Conservation (phyloP, 2,329 filamentous ascomycete genomes). For the Aspergillus candidus region DNA sequence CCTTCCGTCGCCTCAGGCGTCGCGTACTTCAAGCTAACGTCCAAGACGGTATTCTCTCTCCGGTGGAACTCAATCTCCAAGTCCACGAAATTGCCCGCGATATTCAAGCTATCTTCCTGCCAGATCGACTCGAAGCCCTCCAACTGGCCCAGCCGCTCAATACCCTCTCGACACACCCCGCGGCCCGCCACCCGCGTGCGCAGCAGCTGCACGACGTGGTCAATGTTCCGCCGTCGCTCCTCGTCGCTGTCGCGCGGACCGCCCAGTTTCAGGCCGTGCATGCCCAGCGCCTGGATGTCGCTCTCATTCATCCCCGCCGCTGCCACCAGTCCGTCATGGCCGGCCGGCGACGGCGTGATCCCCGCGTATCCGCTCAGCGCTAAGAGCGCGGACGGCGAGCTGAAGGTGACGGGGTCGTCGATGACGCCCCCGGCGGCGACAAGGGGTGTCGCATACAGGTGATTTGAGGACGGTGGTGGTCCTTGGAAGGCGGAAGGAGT, state of each 20-base stretch:
- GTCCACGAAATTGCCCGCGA: slow-evolving; percentile 43
- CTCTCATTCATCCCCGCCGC: slow-evolving; percentile 31
- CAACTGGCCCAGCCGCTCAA: slow-evolving; percentile 38
- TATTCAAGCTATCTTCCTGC: slow-evolving; percentile 42
- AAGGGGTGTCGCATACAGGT: slow-evolving; percentile 41
- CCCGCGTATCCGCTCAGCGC: slow-evolving; percentile 39
- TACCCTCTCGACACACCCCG: slow-evolving; percentile 39
- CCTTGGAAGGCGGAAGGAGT: slow-evolving; percentile 37
- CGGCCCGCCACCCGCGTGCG: slow-evolving; percentile 37
- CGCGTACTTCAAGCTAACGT: slow-evolving; percentile 40
- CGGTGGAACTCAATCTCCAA: slow-evolving; percentile 42
- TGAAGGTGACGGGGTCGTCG: slow-evolving; percentile 40
- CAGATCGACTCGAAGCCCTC: slow-evolving; percentile 43
- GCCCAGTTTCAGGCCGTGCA: slow-evolving; percentile 34
- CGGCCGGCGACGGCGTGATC: slow-evolving; percentile 36
- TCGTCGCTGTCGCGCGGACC: slow-evolving; percentile 35
- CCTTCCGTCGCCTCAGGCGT: slow-evolving; percentile 37
- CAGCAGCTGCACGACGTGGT: slow-evolving; percentile 37
- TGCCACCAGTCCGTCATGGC: slow-evolving; percentile 32
- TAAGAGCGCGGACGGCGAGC: slow-evolving; percentile 41
- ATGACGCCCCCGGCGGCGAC: slow-evolving; percentile 26
- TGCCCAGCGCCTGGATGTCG: slow-evolving; percentile 36
- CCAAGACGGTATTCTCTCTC: slow-evolving; percentile 35
- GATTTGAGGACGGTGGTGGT: slow-evolving; percentile 28
- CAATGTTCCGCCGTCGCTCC: slow-evolving; percentile 37